Conservation (phyloP, 257 asterid species). For the Forsythia suspensa region DNA sequence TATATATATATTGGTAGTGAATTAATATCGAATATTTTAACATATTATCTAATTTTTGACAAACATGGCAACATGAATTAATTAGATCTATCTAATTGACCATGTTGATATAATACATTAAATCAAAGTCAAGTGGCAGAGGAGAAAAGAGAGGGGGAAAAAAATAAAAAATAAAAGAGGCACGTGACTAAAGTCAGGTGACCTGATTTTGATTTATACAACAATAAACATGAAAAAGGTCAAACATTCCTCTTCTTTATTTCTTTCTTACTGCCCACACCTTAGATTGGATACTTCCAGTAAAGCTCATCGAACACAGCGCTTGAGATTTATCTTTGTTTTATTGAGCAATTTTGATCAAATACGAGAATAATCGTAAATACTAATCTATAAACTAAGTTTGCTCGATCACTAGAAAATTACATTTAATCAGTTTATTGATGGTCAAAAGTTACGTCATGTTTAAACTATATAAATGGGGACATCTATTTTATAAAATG, state of each 20-base stretch:
- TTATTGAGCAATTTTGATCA: too few relatives aligned
- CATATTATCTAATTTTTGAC: background rate
- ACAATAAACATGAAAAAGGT: background rate
- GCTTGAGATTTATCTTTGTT: too few relatives aligned
- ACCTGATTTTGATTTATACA: background rate
- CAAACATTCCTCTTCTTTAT: background rate
- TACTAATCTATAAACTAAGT: too few relatives aligned
- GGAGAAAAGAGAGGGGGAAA: background rate
- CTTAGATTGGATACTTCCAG: too few relatives aligned
- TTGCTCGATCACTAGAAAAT: too few relatives aligned
- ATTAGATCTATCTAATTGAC: background rate
- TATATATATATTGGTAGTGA: too few relatives aligned
- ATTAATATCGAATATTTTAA: background rate
- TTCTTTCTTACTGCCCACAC: background rate
- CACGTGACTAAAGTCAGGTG: conserved; percentile 26
- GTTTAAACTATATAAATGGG: too few relatives aligned
- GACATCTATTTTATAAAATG: too few relatives aligned
- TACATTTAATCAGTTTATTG: too few relatives aligned
- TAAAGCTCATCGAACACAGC: too few relatives aligned
- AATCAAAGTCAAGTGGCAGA: background rate
- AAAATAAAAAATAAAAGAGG: background rate
- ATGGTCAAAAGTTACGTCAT: too few relatives aligned
- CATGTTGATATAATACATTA: background rate
- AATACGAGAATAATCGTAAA: too few relatives aligned
- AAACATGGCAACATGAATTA: background rate